phyloP scores from a whole-genome alignment of 768 basidiomycete genomes.

The Xerocomellus amylosporus region DNA sequence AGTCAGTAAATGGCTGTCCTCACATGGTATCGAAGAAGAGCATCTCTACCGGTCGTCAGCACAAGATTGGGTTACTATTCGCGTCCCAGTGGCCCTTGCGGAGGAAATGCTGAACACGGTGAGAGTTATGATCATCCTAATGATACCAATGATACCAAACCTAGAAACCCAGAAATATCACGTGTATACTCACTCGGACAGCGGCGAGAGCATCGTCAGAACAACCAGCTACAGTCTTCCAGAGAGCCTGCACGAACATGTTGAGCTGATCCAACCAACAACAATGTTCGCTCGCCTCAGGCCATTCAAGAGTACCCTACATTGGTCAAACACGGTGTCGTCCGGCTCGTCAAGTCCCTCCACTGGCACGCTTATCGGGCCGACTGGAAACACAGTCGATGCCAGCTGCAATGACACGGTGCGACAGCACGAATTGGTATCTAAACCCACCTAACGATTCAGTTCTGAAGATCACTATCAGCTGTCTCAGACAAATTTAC shows the following conservation, averaged over 20 bases:
- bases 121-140: conserved; percentile 11
- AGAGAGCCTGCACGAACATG: conserved; percentile 50
- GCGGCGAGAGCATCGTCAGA: conserved; percentile 55
- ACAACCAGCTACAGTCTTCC: conserved; percentile 73
- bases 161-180: conserved; percentile 52
- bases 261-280: conserved; percentile 71
- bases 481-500: conserved; percentile 55
- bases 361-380: conserved; percentile 17
- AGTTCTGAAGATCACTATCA: conserved; percentile 43
- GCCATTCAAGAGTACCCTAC: conserved; percentile 41
- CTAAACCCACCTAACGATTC: background rate
- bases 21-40: conserved; percentile 49
- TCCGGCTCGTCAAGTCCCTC: background rate
- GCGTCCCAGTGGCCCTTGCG: conserved; percentile 53
- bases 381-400: conserved; percentile 41
- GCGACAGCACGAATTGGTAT: background rate
- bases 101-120: conserved; percentile 73
- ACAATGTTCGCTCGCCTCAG: conserved; percentile 59
- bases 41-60: conserved; percentile 57
- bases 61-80: conserved; percentile 65
- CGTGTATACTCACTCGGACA: conserved; percentile 53
- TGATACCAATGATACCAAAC: background rate
- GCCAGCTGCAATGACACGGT: conserved; percentile 45
- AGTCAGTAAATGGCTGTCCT: conserved; percentile 61
- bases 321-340: conserved; percentile 22